Percentiles rank a stretch among this genome's conserved stretches.
These are phyloP conservation scores for Berkeleyomyces basicola DNA, from an alignment of 2,329 filamentous ascomycete species.

Conservation along the genomic window DNA sequence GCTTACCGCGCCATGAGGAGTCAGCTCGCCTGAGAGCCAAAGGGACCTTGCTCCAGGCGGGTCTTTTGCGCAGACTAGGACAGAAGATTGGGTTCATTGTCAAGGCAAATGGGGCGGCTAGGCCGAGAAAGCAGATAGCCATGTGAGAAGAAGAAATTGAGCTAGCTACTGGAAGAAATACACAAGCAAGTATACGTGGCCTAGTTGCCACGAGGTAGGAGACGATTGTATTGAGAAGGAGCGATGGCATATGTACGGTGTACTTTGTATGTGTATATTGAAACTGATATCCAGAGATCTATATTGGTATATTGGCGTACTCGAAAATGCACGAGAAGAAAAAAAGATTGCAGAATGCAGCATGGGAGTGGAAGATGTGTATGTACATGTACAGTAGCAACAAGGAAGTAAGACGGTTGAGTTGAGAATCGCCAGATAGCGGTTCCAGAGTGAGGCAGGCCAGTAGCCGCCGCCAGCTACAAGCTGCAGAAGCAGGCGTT, in stretches of 20 bases:
- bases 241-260: background rate
- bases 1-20: conserved; percentile 19
- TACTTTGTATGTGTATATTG: background rate
- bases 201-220: background rate
- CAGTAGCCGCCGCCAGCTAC: background rate
- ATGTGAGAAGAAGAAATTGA: background rate
- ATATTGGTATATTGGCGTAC: background rate
- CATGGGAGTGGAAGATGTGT: background rate
- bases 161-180: background rate
- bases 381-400: background rate
- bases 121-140: background rate
- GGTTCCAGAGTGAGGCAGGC: background rate
- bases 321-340: background rate
- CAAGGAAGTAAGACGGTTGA: background rate
- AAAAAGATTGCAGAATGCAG: background rate
- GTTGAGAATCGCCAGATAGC: background rate
- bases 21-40: conserved; percentile 17
- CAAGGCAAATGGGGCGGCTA: background rate
- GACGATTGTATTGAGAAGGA: background rate
- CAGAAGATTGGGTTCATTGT: conserved; percentile 22
- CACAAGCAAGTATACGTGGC: background rate
- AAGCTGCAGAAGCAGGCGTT: background rate
- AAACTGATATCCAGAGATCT: background rate
- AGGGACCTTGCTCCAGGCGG: conserved; percentile 22
- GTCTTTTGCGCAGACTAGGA: conserved; percentile 23